Evolutionary conservation across 2,329 filamentous ascomycete genomes (phyloP).

Genomic region (Curvularia lunata): DNA sequence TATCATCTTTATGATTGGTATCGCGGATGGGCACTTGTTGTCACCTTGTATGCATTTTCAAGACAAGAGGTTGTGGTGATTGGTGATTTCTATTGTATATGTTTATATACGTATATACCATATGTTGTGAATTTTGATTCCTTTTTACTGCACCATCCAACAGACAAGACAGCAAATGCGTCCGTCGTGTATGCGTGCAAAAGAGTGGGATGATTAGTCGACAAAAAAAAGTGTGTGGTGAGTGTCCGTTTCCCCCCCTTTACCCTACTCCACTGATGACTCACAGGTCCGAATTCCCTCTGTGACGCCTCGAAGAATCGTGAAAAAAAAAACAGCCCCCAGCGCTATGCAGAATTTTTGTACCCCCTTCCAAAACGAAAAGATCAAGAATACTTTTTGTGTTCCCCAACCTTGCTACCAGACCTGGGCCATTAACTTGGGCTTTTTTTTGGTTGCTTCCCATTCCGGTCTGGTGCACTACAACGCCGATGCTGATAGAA

Average conservation of each 20-base stretch:
- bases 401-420: not conserved
- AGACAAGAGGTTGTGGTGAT: not conserved
- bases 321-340: not conserved
- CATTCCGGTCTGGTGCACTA: not conserved
- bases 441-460: not conserved
- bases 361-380: not conserved
- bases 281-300: not conserved
- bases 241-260: not conserved
- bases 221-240: not conserved
- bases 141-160: not conserved
- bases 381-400: not conserved
- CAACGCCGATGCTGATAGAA: constrained; percentile 15
- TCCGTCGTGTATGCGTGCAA: not conserved
- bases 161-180: not conserved
- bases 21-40: not conserved
- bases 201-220: not conserved
- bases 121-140: not conserved
- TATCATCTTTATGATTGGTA: not conserved
- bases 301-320: not conserved
- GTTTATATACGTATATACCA: not conserved
- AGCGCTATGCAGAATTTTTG: not conserved
- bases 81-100: not conserved
- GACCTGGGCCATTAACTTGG: not conserved
- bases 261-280: not conserved
- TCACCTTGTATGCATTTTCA: not conserved